These are phyloP conservation scores for Penicillium cinerascens DNA, from an alignment of 495 filamentous ascomycete genomes.

Conservation along the genomic window DNA sequence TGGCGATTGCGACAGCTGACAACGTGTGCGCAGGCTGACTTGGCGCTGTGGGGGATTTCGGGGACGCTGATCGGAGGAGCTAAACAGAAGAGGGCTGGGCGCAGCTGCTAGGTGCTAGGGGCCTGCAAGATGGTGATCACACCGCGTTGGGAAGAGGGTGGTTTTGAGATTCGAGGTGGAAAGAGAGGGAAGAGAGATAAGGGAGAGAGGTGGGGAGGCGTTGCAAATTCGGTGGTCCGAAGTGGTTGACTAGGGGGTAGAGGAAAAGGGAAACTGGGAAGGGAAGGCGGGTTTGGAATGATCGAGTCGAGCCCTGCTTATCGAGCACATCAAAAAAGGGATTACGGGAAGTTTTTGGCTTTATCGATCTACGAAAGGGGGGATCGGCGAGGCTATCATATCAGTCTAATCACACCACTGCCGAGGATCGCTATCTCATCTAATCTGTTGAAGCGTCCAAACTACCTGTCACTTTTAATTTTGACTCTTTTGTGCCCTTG, in stretches of 20 bases:
- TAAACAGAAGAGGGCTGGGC: conserved; percentile 12
- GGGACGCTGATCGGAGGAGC: conserved; percentile 5
- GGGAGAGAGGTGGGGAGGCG: conserved; percentile 8
- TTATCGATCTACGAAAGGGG: conserved; percentile 34
- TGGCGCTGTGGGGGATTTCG: conserved; percentile 10
- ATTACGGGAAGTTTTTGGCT: conserved; percentile 20
- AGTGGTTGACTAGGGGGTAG: background rate
- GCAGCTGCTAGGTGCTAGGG: conserved; percentile 13
- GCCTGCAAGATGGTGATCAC: conserved; percentile 26
- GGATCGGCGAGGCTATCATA: conserved; percentile 29
- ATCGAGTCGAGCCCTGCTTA: background rate
- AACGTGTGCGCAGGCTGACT: conserved; percentile 13
- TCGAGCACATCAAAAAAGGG: conserved; percentile 10
- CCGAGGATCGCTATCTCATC: conserved; percentile 20
- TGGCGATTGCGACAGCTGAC: conserved; percentile 25
- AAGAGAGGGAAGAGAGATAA: conserved; percentile 1
- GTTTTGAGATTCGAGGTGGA: background rate
- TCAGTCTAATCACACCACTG: conserved; percentile 23
- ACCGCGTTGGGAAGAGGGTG: conserved; percentile 5
- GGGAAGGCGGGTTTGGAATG: background rate
- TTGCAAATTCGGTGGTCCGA: conserved; percentile 3
- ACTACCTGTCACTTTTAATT: no score
- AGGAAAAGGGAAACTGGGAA: conserved; percentile 5
- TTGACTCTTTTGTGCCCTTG: conserved; percentile 9
- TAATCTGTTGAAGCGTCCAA: no score